These are phyloP conservation scores for Alternaria sp. DNA, from an alignment of 2,329 filamentous ascomycete species.

Conservation along the genomic window DNA sequence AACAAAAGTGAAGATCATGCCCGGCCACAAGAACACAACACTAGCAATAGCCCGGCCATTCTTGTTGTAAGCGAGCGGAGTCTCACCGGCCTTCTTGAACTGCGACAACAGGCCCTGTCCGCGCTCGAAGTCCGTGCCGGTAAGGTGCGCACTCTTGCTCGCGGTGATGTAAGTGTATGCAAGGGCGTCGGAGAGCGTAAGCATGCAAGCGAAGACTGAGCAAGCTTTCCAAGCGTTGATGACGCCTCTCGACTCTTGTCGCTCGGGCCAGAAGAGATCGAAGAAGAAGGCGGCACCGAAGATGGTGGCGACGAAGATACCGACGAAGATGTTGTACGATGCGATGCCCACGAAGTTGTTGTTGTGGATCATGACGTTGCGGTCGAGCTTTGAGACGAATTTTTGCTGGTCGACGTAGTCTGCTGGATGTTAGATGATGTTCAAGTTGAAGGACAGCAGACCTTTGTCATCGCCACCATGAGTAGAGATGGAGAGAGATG, in stretches of 20 bases:
- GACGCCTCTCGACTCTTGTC: slow-evolving; percentile 57
- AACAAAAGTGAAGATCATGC: slow-evolving; percentile 56
- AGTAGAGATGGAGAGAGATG: neutral
- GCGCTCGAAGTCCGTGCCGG: slow-evolving; percentile 46
- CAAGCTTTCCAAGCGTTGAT: slow-evolving; percentile 62
- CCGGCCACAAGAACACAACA: slow-evolving; percentile 61
- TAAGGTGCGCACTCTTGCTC: slow-evolving; percentile 54
- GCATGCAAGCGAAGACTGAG: slow-evolving; percentile 56
- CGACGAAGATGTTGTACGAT: slow-evolving; percentile 65
- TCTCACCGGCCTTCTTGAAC: slow-evolving; percentile 35
- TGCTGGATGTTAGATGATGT: slow-evolving; percentile 20
- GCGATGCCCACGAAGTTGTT: slow-evolving; percentile 63
- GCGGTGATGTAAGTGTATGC: slow-evolving; percentile 60
- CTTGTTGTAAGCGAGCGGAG: slow-evolving; percentile 54
- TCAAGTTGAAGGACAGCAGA: neutral
- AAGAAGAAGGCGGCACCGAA: slow-evolving; percentile 68
- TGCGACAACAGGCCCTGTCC: slow-evolving; percentile 44
- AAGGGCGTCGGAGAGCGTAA: slow-evolving; percentile 57
- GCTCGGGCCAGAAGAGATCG: slow-evolving; percentile 66
- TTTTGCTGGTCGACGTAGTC: slow-evolving; percentile 63
- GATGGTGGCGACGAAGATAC: slow-evolving; percentile 63
- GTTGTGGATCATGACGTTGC: slow-evolving; percentile 57
- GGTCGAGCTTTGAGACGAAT: slow-evolving; percentile 51
- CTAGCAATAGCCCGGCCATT: slow-evolving; percentile 60
- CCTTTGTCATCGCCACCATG: neutral